phyloP scores from a whole-genome alignment of 495 filamentous ascomycete genomes.

The Talaromyces borbonicus region DNA sequence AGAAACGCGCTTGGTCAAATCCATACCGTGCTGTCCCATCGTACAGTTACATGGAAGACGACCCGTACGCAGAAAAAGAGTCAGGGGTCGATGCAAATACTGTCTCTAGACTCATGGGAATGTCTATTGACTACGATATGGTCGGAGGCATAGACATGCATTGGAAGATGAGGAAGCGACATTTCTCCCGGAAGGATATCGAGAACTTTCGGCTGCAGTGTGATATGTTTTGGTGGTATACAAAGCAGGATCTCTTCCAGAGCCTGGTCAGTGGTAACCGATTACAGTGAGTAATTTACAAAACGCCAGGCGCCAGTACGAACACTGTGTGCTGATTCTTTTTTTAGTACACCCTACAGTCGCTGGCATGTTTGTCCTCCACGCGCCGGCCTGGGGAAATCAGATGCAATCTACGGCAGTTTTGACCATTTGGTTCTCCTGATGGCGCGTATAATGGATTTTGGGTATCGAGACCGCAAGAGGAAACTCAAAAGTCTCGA shows the following conservation, averaged over 20 bases:
- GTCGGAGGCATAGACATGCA: constrained; percentile 29
- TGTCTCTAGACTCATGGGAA: constrained; percentile 35
- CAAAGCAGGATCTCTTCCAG: constrained; percentile 86
- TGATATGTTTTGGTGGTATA: constrained; percentile 96
- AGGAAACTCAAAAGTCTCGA: constrained; percentile 55
- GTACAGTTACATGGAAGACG: constrained; percentile 20
- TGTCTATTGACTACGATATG: constrained; percentile 34
- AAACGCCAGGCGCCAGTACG: too few relatives aligned
- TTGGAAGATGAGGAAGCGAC: constrained; percentile 13
- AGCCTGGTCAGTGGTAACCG: constrained; percentile 78
- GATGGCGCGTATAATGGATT: constrained; percentile 72
- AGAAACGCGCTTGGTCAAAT: constrained; percentile 8
- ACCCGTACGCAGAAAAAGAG: constrained; percentile 37
- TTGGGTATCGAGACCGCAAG: constrained; percentile 64
- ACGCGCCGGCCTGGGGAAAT: constrained; percentile 63
- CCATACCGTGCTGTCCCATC: constrained; percentile 15
- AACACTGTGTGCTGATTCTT: constrained; percentile 4
- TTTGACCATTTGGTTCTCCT: constrained; percentile 79
- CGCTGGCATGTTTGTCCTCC: constrained; percentile 80
- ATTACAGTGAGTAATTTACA: constrained; percentile 62
- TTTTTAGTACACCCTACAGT: constrained; percentile 61
- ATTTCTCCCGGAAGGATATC: constrained; percentile 60
- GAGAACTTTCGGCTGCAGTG: constrained; percentile 69
- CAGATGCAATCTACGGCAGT: constrained; percentile 76
- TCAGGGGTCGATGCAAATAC: constrained; percentile 29